phyloP scores from a whole-genome alignment of 2,329 filamentous ascomycete species.

The Epichloe baconii region DNA sequence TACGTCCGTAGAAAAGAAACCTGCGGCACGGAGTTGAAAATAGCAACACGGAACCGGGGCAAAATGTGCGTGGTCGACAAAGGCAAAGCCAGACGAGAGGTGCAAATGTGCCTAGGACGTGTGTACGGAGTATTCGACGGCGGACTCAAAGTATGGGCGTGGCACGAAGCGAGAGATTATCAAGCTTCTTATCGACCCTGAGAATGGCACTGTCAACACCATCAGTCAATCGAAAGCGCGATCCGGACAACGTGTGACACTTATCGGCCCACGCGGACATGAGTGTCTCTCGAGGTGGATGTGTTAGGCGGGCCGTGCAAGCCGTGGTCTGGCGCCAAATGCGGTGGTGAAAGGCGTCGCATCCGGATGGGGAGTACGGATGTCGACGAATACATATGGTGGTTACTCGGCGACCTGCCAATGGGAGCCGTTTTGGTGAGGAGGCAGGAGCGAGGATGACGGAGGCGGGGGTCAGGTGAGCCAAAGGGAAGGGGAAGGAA shows the following conservation, averaged over 20 bases:
- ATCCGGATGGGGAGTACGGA: background rate
- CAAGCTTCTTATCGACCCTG: background rate
- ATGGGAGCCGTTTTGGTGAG: no score
- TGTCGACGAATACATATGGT: background rate
- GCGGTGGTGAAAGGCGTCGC: background rate
- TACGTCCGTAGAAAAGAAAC: no score
- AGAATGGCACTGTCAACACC: background rate
- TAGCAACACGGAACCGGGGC: background rate
- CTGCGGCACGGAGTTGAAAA: background rate
- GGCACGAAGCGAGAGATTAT: background rate
- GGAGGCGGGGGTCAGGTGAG: background rate
- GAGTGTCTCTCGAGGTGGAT: background rate
- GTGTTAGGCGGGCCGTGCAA: background rate
- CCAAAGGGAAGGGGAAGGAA: background rate
- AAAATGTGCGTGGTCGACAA: background rate
- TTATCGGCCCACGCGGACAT: conserved; percentile 1
- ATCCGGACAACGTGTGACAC: background rate
- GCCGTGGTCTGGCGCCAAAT: background rate
- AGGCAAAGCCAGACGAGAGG: background rate
- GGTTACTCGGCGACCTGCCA: no score
- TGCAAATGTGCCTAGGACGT: background rate
- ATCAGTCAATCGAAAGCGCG: background rate
- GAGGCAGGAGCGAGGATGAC: background rate
- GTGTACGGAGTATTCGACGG: background rate
- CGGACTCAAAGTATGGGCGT: background rate